phyloP scores from a whole-genome alignment of 257 asterid species.

The Dorcoceras hygrometricum region DNA sequence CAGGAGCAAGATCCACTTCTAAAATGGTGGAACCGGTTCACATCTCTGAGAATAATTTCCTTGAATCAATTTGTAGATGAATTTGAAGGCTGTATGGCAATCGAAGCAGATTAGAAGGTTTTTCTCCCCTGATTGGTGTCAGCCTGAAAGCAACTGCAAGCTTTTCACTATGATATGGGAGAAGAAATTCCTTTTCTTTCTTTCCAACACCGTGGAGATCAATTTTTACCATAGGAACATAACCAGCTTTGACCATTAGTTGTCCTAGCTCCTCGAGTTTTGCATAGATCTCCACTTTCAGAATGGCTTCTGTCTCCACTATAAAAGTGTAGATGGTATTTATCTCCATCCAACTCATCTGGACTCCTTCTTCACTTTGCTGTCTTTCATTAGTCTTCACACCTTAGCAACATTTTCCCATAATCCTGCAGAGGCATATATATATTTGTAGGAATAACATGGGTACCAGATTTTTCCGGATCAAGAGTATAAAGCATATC shows the following conservation, averaged over 20 bases:
- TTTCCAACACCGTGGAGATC: slow-evolving; percentile 66
- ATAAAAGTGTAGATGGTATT: slow-evolving; percentile 57
- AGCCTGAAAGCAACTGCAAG: slow-evolving; percentile 80
- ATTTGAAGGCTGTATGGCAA: slow-evolving; percentile 74
- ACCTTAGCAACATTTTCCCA: slow-evolving; percentile 61
- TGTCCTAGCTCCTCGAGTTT: slow-evolving; percentile 63
- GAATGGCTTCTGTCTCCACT: slow-evolving; percentile 70
- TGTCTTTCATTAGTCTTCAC: slow-evolving; percentile 59
- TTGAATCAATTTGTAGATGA: slow-evolving; percentile 58
- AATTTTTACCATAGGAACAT: slow-evolving; percentile 59
- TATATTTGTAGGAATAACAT: slow-evolving; percentile 63
- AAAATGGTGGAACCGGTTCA: slow-evolving; percentile 80
- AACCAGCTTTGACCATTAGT: slow-evolving; percentile 59
- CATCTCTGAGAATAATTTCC: slow-evolving; percentile 69
- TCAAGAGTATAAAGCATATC: slow-evolving; percentile 50
- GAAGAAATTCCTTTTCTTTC: slow-evolving; percentile 62
- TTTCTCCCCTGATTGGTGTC: slow-evolving; percentile 73
- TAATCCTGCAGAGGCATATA: slow-evolving; percentile 63
- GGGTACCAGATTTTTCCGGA: slow-evolving; percentile 79
- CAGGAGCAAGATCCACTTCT: slow-evolving; percentile 74
- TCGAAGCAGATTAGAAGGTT: slow-evolving; percentile 76
- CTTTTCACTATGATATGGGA: slow-evolving; percentile 72
- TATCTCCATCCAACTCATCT: slow-evolving; percentile 85
- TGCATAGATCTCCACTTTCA: slow-evolving; percentile 55
- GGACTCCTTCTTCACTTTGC: slow-evolving; percentile 80